Evolutionary conservation across 441 rosid genomes (phyloP), one percentile per base, ranked within the genome.

Genomic region (Lepidium campestre): DNA sequence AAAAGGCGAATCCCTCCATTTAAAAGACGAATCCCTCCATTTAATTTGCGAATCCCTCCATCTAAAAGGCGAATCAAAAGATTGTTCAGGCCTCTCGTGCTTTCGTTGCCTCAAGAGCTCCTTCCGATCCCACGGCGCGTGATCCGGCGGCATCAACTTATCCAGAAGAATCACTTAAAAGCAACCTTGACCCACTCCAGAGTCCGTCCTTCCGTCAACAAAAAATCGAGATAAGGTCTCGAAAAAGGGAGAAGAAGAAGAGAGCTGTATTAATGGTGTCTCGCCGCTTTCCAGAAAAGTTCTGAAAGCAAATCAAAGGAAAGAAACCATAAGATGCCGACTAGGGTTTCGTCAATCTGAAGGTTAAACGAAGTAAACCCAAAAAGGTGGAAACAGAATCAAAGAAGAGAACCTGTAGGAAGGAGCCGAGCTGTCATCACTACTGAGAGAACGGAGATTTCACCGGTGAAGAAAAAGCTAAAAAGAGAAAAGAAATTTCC

Each of bases 131-230:
- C 84, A 90, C 55, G 90, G 84, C 73, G 82, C 80, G 76, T 94
- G 91, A 81, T 91, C 96, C 53, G 89, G 88, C 88, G 98, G 97
- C 99, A 92, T 95, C 79, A 82, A 85, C 48, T 59, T 68, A 75
- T 44, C 75, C 75, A 41, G 44, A 71, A 63, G 76, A 72, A 77
- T 76, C 76, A 80, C 85, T 80, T 85, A 71, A 29, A 65, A 19
- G 75, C 79, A 80, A 66, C 68, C 77, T 68, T 40, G 49, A 72
- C 53, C 65, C 78, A 58, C 74, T 39, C 48, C 45, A 79, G 76
- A 60, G 39, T 54, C 75, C 52, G 19, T 45, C 62, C 71, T 15
- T 41, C 71, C 40, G 64, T 31, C 54, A 58, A 46, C 47, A 1
- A 50, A 14, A 27, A 46, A 22, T 31, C 57, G 17, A 68, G 49